Percentiles rank a stretch among this genome's conserved stretches.
Evolutionary conservation across 2,329 filamentous ascomycete genomes (phyloP).

Genomic region (Aurifilum marmelostoma): DNA sequence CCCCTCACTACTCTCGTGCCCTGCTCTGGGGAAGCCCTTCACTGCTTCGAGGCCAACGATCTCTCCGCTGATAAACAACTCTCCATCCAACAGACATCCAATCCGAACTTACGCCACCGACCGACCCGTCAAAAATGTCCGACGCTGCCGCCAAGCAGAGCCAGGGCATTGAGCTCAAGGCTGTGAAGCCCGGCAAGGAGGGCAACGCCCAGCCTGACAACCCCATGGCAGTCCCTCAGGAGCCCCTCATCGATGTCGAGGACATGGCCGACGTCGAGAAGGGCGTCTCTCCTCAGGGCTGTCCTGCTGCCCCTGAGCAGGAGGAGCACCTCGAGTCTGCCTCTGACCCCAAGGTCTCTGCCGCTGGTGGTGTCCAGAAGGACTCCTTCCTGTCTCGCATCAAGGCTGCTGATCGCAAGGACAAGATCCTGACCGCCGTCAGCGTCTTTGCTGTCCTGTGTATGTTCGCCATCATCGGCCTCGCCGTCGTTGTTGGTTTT

Average conservation of each 20-base stretch:
- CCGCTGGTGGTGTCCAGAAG: not conserved
- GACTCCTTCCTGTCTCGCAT: not conserved
- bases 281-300: not conserved
- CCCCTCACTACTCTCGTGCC: not conserved
- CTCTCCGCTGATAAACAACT: not conserved
- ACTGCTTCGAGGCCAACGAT: not conserved
- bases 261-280: constrained; percentile 13
- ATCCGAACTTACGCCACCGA: not conserved
- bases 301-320: not conserved
- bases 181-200: constrained; percentile 1
- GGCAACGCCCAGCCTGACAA: not conserved
- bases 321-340: not conserved
- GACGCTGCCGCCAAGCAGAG: not conserved
- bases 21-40: not conserved
- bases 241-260: not conserved
- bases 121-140: constrained; percentile 2
- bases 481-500: constrained; percentile 4
- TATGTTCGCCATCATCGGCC: constrained; percentile 16
- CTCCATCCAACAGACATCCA: constrained; percentile 5
- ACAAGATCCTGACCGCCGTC: not conserved
- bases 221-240: constrained; percentile 9
- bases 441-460: not conserved
- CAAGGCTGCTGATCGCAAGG: constrained; percentile 12
- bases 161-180: constrained; percentile 10
- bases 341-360: not conserved